phyloP scores from a whole-genome alignment of 768 basidiomycete species.

The Nevesoporus exiguus region DNA sequence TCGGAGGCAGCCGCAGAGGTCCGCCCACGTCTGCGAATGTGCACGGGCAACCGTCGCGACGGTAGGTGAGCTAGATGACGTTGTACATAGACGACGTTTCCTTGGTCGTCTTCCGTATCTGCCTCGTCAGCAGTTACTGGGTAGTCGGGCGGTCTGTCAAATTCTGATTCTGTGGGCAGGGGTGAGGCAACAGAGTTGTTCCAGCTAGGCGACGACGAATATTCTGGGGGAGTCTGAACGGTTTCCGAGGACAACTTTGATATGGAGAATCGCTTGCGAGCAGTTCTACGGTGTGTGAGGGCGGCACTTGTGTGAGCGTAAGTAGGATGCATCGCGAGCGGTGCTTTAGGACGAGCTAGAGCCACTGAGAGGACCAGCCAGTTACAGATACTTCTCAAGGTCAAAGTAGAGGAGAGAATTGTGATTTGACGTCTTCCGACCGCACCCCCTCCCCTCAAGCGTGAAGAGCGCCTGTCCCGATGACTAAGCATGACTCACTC shows the following conservation, averaged over 20 bases:
- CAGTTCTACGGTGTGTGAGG: slow-evolving; percentile 33
- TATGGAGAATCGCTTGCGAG: slow-evolving; percentile 56
- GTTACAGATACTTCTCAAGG: slow-evolving; percentile 5
- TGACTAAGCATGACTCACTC: slow-evolving; percentile 24
- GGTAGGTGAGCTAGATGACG: slow-evolving; percentile 31
- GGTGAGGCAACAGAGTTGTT: slow-evolving; percentile 9
- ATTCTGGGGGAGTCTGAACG: slow-evolving; percentile 61
- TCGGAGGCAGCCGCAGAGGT: slow-evolving; percentile 35
- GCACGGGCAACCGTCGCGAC: slow-evolving; percentile 30
- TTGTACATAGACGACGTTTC: slow-evolving; percentile 19
- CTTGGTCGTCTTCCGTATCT: slow-evolving; percentile 48
- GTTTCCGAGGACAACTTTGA: slow-evolving; percentile 65
- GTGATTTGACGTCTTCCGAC: neutral
- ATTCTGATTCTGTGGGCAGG: slow-evolving; percentile 33
- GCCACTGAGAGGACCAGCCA: slow-evolving; percentile 10
- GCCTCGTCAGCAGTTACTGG: slow-evolving; percentile 75
- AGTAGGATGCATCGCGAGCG: slow-evolving; percentile 19
- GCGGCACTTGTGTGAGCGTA: slow-evolving; percentile 9
- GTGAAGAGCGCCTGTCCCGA: neutral
- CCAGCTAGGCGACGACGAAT: slow-evolving; percentile 41
- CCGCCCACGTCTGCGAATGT: slow-evolving; percentile 28
- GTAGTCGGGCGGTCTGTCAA: slow-evolving; percentile 70
- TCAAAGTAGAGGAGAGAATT: slow-evolving; percentile 8
- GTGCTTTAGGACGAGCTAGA: slow-evolving; percentile 6
- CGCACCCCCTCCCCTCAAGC: neutral